Conservation (phyloP, 345 rosid species). For the Salix exigua region DNA sequence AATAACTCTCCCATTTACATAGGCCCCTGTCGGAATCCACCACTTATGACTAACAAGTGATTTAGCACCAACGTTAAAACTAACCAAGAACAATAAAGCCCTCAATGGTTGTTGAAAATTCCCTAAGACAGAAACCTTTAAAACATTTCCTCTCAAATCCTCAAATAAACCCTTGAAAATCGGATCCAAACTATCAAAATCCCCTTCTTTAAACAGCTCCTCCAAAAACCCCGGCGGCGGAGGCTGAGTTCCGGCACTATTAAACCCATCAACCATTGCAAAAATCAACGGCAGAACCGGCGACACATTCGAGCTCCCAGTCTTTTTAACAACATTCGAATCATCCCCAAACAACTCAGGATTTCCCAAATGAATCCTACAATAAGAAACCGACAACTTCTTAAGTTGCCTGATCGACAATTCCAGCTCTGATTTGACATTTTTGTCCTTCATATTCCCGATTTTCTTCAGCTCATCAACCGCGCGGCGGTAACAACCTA, state of each 20-base stretch:
- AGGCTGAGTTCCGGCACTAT: conserved; percentile 16
- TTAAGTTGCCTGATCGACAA: conserved; percentile 51
- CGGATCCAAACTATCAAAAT: conserved; percentile 76
- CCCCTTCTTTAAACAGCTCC: conserved; percentile 75
- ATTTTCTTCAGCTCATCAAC: conserved; percentile 78
- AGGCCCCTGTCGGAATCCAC: conserved; percentile 91
- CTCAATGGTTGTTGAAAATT: conserved; percentile 85
- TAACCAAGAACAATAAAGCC: conserved; percentile 67
- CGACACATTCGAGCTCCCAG: conserved; percentile 37
- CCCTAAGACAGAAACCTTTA: conserved; percentile 76
- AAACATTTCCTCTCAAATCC: conserved; percentile 81
- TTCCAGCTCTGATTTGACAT: conserved; percentile 64
- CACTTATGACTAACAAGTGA: conserved; percentile 77
- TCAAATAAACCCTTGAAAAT: conserved; percentile 74
- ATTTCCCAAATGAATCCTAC: conserved; percentile 68
- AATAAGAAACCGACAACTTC: conserved; percentile 69
- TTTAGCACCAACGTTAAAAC: conserved; percentile 70
- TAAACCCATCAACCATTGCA: conserved; percentile 55
- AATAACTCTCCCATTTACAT: conserved; percentile 83
- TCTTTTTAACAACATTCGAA: not conserved
- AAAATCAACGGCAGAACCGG: conserved; percentile 68
- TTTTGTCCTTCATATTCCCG: conserved; percentile 73
- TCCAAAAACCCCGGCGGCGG: conserved; percentile 72
- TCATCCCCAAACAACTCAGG: conserved; percentile 51
- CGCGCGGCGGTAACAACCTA: conserved; percentile 77